Conservation (phyloP, 2,329 filamentous ascomycete genomes). For the Exserohilum rostratum region DNA sequence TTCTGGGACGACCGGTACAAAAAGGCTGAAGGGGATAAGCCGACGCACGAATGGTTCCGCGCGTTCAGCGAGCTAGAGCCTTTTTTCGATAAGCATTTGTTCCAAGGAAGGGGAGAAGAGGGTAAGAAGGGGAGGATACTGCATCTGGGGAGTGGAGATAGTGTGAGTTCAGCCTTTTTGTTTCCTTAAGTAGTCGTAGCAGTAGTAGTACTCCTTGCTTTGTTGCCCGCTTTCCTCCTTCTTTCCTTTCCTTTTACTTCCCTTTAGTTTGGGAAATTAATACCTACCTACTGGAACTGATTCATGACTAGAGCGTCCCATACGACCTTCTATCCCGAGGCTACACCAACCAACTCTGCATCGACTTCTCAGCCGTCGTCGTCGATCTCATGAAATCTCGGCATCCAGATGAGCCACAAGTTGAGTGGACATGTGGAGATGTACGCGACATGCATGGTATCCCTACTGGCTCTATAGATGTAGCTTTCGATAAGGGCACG, state of each 20-base stretch:
- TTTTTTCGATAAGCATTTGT: slow-evolving; percentile 56
- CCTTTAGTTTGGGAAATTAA: too few relatives aligned
- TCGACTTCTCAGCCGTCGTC: slow-evolving; percentile 63
- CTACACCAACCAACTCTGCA: slow-evolving; percentile 60
- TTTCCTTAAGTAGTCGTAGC: too few relatives aligned
- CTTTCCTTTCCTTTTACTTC: too few relatives aligned
- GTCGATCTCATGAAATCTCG: slow-evolving; percentile 59
- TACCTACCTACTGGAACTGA: too few relatives aligned
- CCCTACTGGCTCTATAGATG: slow-evolving; percentile 53
- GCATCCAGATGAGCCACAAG: slow-evolving; percentile 48
- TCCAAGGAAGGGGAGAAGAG: slow-evolving; percentile 19
- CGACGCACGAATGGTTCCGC: slow-evolving; percentile 62
- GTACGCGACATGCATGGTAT: slow-evolving; percentile 58
- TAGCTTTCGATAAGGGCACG: slow-evolving; percentile 65
- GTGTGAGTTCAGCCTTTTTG: too few relatives aligned
- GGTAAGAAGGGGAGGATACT: too few relatives aligned
- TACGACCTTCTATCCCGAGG: slow-evolving; percentile 55
- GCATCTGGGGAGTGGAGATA: too few relatives aligned
- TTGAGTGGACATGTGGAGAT: slow-evolving; percentile 60
- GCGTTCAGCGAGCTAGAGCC: slow-evolving; percentile 56
- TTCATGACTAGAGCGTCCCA: slow-evolving; percentile 48
- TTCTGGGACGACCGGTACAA: slow-evolving; percentile 61
- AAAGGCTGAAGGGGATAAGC: slow-evolving; percentile 41
- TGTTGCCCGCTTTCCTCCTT: too few relatives aligned
- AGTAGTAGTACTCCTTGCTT: too few relatives aligned